Evolutionary conservation across 148 eudicot genomes (phyloP), one percentile per base, ranked within the genome.

Genomic region (Diospyros lotus): DNA sequence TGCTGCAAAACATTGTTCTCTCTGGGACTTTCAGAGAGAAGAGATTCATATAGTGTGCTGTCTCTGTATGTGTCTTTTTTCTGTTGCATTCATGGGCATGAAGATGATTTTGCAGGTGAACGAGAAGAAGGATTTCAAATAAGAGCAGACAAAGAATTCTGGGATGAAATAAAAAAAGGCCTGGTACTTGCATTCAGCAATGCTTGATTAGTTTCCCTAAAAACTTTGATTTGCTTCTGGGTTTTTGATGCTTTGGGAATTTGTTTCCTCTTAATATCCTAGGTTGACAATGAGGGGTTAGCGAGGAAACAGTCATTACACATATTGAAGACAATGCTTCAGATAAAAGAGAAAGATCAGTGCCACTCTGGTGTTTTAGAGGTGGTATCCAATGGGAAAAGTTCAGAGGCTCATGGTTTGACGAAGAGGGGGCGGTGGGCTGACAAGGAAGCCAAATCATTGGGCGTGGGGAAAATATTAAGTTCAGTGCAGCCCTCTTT

Each of bases 101-200:
- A 76, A 63, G 82, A 79, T 66, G 87, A 64, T 75, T 73, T 80
- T 70, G 68, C 73, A 64, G 73, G 48, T 84, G 87, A 80, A 68
- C 72, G 76, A 62, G 89, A 82, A 41, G 88, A 85, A 76, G 79
- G 60, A 55, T 90, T 89, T 84, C 91, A 91, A 84, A 79, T 92
- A 72, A 88, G 85, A 80, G 82, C 79, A 64, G 94, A 92, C 67
- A 84, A 81, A 69, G 89, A 87, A 74, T 89, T 95, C 75, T 95
- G 99, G 97, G 84, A 84, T 80, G 94, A 92, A 86, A 85, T 95
- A 43, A 92, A 87, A 84, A 83, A 81, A 76, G 99, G 99, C 84
- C 83, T 95, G 99, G 99, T 95, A 95, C 70, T 76, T 46, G 59
- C 66, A 66, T 48, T 72, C 66, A 72, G 55, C 50, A 38, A 38